Evolutionary conservation across 345 rosid genomes (phyloP).

Genomic region (Hibiscus mutabilis): DNA sequence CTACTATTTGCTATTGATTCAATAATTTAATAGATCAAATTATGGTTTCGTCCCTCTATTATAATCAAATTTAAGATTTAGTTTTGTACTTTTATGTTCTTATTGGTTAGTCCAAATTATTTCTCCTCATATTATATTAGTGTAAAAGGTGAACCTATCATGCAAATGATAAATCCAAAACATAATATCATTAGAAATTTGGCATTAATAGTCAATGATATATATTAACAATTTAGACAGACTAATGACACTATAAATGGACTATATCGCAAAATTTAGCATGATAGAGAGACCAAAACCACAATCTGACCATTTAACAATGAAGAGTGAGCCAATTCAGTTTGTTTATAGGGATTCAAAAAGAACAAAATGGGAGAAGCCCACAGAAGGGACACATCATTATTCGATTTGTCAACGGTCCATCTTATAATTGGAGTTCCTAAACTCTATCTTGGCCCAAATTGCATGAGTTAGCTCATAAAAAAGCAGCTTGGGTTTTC

Average conservation of each 20-base stretch:
- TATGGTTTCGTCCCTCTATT: too few relatives aligned
- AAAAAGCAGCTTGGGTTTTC: background rate
- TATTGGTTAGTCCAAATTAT: background rate
- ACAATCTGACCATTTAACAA: background rate
- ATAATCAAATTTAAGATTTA: too few relatives aligned
- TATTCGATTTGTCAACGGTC: background rate
- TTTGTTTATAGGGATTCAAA: background rate
- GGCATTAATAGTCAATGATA: background rate
- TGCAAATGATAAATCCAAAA: background rate
- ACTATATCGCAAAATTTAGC: background rate
- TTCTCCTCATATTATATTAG: background rate
- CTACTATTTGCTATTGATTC: too few relatives aligned
- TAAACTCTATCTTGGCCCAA: background rate
- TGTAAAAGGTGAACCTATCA: background rate
- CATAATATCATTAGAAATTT: background rate
- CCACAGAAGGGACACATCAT: background rate
- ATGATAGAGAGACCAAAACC: too few relatives aligned
- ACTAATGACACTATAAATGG: background rate
- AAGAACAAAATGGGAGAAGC: background rate
- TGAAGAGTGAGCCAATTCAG: background rate
- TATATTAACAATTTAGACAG: background rate
- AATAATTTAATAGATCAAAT: too few relatives aligned
- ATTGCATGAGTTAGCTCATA: background rate
- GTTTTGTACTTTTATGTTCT: background rate
- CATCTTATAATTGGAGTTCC: background rate